phyloP scores from a whole-genome alignment of 1,284 basidiomycete species.

The Stygiomarasmius scandens region DNA sequence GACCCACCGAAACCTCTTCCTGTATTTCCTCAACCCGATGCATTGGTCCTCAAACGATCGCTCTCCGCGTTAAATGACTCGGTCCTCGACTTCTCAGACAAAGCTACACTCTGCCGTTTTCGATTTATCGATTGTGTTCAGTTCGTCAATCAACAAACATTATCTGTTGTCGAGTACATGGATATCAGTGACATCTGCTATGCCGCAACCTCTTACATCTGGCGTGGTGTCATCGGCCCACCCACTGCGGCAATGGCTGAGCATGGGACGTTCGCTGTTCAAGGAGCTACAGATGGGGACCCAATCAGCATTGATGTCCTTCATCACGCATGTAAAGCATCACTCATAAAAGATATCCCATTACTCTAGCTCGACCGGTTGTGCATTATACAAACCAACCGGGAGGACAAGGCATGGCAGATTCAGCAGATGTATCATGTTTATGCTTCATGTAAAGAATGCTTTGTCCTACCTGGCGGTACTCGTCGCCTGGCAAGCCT shows the following conservation, averaged over 20 bases:
- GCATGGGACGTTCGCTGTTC: background rate
- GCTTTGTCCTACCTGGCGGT: background rate
- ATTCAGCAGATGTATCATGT: background rate
- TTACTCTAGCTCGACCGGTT: background rate
- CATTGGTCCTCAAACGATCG: background rate
- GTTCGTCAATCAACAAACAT: background rate
- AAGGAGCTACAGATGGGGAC: background rate
- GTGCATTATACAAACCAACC: background rate
- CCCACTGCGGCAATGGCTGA: background rate
- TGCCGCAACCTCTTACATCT: background rate
- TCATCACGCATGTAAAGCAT: background rate
- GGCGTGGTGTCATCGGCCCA: background rate
- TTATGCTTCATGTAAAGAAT: background rate
- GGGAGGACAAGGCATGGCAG: conserved; percentile 1
- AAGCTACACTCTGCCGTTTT: background rate
- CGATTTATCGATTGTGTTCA: background rate
- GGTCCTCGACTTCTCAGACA: background rate
- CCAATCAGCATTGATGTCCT: background rate
- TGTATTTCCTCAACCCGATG: background rate
- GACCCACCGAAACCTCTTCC: background rate
- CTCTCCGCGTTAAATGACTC: background rate
- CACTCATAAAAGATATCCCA: background rate
- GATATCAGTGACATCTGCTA: background rate
- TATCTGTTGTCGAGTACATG: background rate
- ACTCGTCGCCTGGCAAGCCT: background rate